Percentiles rank a stretch among this genome's conserved stretches.
These are phyloP conservation scores for Pleurotus citrinopileatus DNA, from an alignment of 768 basidiomycete genomes.

Conservation along the genomic window DNA sequence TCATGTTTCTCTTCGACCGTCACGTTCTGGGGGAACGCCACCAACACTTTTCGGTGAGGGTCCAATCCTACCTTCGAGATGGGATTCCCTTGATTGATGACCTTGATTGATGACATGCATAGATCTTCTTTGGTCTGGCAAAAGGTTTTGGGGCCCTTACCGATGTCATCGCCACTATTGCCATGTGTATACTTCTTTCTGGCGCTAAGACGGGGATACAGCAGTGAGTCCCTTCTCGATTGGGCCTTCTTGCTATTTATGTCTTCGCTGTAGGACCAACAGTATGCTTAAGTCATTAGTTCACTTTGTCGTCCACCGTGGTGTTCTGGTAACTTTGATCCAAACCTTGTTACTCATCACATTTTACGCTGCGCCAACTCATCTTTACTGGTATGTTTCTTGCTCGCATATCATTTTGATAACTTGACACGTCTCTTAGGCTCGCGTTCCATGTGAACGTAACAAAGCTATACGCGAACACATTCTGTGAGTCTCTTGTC, in stretches of 20 bases:
- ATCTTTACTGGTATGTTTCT: slow-evolving; percentile 33
- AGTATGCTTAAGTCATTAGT: slow-evolving; percentile 36
- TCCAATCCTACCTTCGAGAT: too few relatives aligned
- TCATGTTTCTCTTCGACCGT: slow-evolving; percentile 12
- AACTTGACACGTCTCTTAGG: slow-evolving; percentile 22
- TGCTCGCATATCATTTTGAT: background rate
- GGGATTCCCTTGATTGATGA: too few relatives aligned
- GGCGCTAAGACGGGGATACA: slow-evolving; percentile 35
- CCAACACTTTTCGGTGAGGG: slow-evolving; percentile 25
- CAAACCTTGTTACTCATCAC: slow-evolving; percentile 37
- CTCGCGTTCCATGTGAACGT: slow-evolving; percentile 46
- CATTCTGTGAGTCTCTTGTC: slow-evolving; percentile 42
- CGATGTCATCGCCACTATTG: slow-evolving; percentile 41
- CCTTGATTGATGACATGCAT: background rate
- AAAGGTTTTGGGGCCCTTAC: slow-evolving; percentile 42
- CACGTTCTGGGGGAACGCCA: slow-evolving; percentile 2
- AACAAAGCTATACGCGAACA: slow-evolving; percentile 47
- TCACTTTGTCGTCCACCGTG: slow-evolving; percentile 38
- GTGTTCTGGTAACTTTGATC: slow-evolving; percentile 40
- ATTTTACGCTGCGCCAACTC: slow-evolving; percentile 34
- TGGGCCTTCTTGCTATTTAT: too few relatives aligned
- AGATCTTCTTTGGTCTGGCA: slow-evolving; percentile 42
- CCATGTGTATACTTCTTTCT: slow-evolving; percentile 39
- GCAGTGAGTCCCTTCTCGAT: slow-evolving; percentile 23
- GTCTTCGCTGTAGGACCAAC: slow-evolving; percentile 41